Percentiles rank a stretch among this genome's conserved stretches.
These are phyloP conservation scores for Prosopis cineraria DNA, from an alignment of 306 rosid species.

Conservation along the genomic window DNA sequence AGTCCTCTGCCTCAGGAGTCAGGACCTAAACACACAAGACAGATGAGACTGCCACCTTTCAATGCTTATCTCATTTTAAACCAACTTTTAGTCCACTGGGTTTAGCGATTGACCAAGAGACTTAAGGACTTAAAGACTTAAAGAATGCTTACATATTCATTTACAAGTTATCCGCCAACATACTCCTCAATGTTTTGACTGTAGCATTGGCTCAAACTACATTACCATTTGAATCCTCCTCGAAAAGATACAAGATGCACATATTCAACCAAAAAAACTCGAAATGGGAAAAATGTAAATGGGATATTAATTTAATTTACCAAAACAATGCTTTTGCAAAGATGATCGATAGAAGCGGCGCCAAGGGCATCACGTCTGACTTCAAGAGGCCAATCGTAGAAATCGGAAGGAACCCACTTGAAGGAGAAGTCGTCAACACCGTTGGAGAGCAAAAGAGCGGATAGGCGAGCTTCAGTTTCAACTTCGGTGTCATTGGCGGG, in stretches of 20 bases:
- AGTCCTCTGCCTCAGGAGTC: background rate
- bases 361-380: conserved; percentile 65
- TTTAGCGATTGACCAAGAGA: no score
- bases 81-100: no score
- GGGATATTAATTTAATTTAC: conserved; percentile 26
- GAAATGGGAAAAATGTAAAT: background rate
- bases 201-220: background rate
- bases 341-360: conserved; percentile 77
- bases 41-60: background rate
- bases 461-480: conserved; percentile 69
- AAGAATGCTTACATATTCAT: no score
- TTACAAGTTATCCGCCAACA: background rate
- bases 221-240: background rate
- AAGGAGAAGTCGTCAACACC: conserved; percentile 68
- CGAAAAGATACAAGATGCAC: background rate
- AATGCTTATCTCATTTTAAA: background rate
- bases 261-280: background rate
- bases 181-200: background rate
- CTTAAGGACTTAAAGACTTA: no score
- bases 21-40: background rate
- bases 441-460: conserved; percentile 58
- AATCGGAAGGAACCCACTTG: conserved; percentile 69
- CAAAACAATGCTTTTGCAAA: conserved; percentile 95
- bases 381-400: conserved; percentile 88
- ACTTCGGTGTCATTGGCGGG: background rate